A percentile compares a stretch with the other conserved stretches of the same genome.
These are phyloP conservation scores for Alternaria consortialis DNA, from an alignment of 2,329 filamentous ascomycete genomes.

Conservation along the genomic window DNA sequence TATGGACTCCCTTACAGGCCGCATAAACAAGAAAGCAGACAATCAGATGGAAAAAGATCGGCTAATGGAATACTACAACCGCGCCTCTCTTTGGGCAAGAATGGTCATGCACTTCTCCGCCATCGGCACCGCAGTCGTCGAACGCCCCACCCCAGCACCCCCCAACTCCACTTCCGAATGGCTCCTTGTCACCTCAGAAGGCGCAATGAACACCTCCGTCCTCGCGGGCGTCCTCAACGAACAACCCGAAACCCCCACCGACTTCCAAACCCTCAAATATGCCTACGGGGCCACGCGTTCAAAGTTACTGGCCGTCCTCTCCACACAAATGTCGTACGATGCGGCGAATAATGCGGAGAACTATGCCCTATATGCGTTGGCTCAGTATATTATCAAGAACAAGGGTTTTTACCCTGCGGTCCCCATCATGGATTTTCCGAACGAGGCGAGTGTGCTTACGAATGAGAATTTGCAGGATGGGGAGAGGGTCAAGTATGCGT, in stretches of 20 bases:
- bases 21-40: slow-evolving; percentile 34
- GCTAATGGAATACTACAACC: slow-evolving; percentile 45
- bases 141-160: slow-evolving; percentile 24
- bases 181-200: slow-evolving; percentile 25
- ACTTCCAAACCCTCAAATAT: slow-evolving; percentile 40
- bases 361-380: slow-evolving; percentile 46
- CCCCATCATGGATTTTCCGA: slow-evolving; percentile 44
- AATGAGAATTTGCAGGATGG: slow-evolving; percentile 47
- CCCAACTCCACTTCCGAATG: slow-evolving; percentile 34
- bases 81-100: slow-evolving; percentile 46
- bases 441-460: slow-evolving; percentile 41
- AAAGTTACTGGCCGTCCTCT: slow-evolving; percentile 42
- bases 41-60: slow-evolving; percentile 35
- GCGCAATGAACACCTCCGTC: slow-evolving; percentile 46
- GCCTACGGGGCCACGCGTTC: slow-evolving; percentile 46
- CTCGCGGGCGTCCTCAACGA: slow-evolving; percentile 44
- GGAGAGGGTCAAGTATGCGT: slow-evolving; percentile 39
- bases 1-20: slow-evolving; percentile 34
- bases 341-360: slow-evolving; percentile 48
- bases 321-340: slow-evolving; percentile 45
- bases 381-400: slow-evolving; percentile 40
- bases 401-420: slow-evolving; percentile 43
- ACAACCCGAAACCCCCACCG: slow-evolving; percentile 30
- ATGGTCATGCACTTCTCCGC: slow-evolving; percentile 47
- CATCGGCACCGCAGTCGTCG: slow-evolving; percentile 40